Evolutionary conservation across 2,329 filamentous ascomycete genomes (phyloP), one percentile per base, ranked within the genome.

Genomic region (Aureobasidium sp.): DNA sequence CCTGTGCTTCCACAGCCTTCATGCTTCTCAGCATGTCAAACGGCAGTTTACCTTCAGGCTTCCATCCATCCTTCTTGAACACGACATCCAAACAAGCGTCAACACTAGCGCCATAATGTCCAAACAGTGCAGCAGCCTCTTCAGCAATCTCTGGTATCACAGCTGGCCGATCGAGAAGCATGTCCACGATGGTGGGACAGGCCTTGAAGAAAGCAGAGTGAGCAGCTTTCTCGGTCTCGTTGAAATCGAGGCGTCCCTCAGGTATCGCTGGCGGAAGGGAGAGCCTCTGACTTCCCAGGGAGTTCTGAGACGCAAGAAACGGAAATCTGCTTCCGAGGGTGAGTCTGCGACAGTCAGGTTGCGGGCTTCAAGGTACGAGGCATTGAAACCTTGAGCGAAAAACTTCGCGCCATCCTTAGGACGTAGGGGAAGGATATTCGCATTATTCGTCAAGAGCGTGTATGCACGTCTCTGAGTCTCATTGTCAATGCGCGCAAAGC

Each of bases 11-110:
- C 27, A 58, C 54, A 16, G 54, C 54, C 29, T 30, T 32, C 54
- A 58, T 58, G 11, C 41, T 47, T 14, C 54, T 58, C 6, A 42
- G 54, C 42, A 58, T 21, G 2, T 58, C 54, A 58, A 47, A 58
- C 8, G 54, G 54, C 32, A 58, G 21, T n/a, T 30, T 58, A 1
- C 54, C 54, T 21, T 58, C 41, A 4, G 54, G 54, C n/a, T 47
- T 37, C 54, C 54, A 58, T 4, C 41, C 54, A 37, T 47, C 54
- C n/a, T 34, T 47, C 6, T 41, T 41, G n/a, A 58, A 58, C 54
- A 58, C 54, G 2, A 58, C 42, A 47, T 58, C 54, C 54, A 58
- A 58, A 13, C 47, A 58, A 32, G 54, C 54, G n/a, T 58, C 54
- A 5, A 37, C 54, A 25, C 54, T 58, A 30, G 54, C 54, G 14